Conservation (phyloP, 2,329 filamentous ascomycete species). For the Calonectria henricotiae region DNA sequence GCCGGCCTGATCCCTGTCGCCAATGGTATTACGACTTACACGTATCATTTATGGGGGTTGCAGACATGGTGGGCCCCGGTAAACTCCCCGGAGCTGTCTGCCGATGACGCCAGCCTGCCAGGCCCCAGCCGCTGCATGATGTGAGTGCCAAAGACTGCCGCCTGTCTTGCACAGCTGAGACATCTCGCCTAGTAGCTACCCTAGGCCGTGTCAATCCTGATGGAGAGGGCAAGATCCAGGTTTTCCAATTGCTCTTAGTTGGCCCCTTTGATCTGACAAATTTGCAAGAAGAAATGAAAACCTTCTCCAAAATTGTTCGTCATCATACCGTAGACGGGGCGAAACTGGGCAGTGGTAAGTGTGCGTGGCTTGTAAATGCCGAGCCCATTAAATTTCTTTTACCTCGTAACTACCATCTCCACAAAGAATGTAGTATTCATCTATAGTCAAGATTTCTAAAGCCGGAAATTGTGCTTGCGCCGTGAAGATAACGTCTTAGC, state of each 20-base stretch:
- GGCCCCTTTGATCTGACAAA: too few species aligned
- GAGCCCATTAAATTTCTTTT: neutral
- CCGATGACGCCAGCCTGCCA: slow-evolving; percentile 20
- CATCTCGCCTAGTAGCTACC: neutral
- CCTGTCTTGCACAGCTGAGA: neutral
- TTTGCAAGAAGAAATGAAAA: too few species aligned
- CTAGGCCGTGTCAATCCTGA: neutral
- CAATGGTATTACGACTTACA: slow-evolving; percentile 14
- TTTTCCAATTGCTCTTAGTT: too few species aligned
- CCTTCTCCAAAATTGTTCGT: too few species aligned
- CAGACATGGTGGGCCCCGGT: slow-evolving; percentile 14
- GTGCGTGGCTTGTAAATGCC: too few species aligned
- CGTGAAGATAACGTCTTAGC: neutral
- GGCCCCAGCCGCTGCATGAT: neutral
- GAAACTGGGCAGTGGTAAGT: too few species aligned
- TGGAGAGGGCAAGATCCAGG: too few species aligned
- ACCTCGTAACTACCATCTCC: neutral
- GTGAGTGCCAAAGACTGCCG: neutral
- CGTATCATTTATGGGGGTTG: slow-evolving; percentile 20
- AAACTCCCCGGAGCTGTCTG: slow-evolving; percentile 1
- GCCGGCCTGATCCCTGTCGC: slow-evolving; percentile 14
- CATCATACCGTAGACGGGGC: too few species aligned
- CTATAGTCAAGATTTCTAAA: neutral
- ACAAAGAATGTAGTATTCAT: neutral
- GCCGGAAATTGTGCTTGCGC: neutral